Percentiles rank a stretch among this genome's conserved stretches.
Conservation (phyloP, 305 asterid genomes). For the Solanum hybrid region DNA sequence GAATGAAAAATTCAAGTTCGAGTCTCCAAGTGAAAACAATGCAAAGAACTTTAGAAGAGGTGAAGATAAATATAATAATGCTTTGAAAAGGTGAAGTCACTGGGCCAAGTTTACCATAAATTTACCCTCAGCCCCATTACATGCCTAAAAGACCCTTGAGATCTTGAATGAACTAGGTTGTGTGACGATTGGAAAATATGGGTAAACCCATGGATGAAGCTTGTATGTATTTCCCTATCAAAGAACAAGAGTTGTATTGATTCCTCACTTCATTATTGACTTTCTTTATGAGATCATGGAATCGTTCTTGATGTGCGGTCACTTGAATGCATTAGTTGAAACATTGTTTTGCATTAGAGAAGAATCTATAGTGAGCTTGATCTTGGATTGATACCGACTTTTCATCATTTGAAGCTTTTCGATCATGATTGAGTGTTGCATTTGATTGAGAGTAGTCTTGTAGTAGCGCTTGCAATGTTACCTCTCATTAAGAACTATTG, state of each 20-base stretch:
- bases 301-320: neutral
- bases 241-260: neutral
- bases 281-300: neutral
- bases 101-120: neutral
- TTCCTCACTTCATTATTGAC: neutral
- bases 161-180: neutral
- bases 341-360: neutral
- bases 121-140: neutral
- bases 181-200: neutral
- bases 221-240: neutral
- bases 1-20: neutral
- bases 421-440: neutral
- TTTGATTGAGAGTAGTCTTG: neutral
- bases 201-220: neutral
- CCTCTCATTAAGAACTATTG: neutral
- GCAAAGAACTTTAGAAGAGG: neutral
- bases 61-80: neutral
- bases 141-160: neutral
- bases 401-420: neutral
- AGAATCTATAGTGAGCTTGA: neutral
- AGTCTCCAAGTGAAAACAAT: neutral
- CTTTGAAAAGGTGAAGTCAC: neutral
- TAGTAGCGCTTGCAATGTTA: neutral
- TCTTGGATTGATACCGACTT: neutral
- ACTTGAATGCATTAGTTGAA: neutral